phyloP scores from a whole-genome alignment of 192 early-diverging fungal genomes.

The Lunasporangiospora selenospora region DNA sequence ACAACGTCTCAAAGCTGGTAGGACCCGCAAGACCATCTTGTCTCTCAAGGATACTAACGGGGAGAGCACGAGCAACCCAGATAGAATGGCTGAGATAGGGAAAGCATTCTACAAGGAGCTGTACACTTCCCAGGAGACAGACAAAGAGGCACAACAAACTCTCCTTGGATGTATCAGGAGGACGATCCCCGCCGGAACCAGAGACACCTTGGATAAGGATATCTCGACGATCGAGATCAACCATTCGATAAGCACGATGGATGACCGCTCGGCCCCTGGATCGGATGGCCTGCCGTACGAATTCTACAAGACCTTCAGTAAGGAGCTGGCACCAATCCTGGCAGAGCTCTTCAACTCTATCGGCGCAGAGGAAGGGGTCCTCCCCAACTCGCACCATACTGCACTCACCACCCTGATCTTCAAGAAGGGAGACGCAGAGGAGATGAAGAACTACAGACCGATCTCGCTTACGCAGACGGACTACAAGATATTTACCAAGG shows the following conservation, averaged over 20 bases:
- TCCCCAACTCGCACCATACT: not conserved
- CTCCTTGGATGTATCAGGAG: not conserved
- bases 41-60: not conserved
- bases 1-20: not conserved
- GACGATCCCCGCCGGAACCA: not conserved
- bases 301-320: slow-evolving; percentile 5
- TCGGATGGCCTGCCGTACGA: slow-evolving; percentile 4
- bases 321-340: not conserved
- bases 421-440: not conserved
- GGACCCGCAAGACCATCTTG: not conserved
- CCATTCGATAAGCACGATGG: not conserved
- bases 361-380: not conserved
- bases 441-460: slow-evolving; percentile 21
- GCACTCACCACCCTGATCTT: not conserved
- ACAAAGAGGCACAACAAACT: not conserved
- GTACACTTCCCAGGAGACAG: not conserved
- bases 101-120: not conserved
- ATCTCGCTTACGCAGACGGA: slow-evolving; percentile 15
- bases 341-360: not conserved
- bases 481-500: slow-evolving; percentile 28
- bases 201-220: not conserved
- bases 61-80: not conserved
- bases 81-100: not conserved
- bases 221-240: not conserved
- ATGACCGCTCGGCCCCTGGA: not conserved